Evolutionary conservation across 768 basidiomycete species (phyloP).

Genomic region (Hygrocybe punicea): DNA sequence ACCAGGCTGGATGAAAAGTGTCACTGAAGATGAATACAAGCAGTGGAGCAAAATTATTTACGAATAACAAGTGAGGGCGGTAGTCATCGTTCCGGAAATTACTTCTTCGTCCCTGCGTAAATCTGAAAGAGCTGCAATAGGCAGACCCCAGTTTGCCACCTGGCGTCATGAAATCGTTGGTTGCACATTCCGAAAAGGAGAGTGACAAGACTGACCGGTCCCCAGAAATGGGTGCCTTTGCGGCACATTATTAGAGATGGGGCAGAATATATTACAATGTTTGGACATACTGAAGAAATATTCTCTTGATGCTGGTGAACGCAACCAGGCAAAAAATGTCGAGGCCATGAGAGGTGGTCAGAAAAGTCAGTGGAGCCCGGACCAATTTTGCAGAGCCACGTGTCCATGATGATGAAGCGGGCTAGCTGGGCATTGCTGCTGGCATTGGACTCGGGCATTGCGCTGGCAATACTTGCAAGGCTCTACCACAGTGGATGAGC

Average conservation of each 20-base stretch:
- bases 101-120: conserved; percentile 91
- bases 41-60: conserved; percentile 45
- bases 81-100: conserved; percentile 96
- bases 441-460: background rate
- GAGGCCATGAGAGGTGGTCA: conserved; percentile 56
- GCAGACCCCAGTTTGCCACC: conserved; percentile 99
- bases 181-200: no score
- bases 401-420: background rate
- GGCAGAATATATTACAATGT: no score
- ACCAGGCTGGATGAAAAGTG: conserved; percentile 48
- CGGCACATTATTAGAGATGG: conserved; percentile 7
- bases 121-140: conserved; percentile 89
- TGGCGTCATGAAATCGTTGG: conserved; percentile 28
- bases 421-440: no score
- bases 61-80: conserved; percentile 89
- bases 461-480: background rate
- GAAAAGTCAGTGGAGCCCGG: background rate
- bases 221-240: conserved; percentile 96
- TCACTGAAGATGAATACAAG: conserved; percentile 10
- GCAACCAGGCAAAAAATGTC: conserved; percentile 83
- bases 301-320: conserved; percentile 85
- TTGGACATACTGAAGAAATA: conserved; percentile 94
- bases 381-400: background rate
- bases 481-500: background rate
- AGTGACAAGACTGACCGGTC: conserved; percentile 56